A percentile compares a stretch with the other conserved stretches of the same genome.
These are phyloP conservation scores for Rhizophora mangle DNA, from an alignment of 345 rosid genomes.

Conservation along the genomic window DNA sequence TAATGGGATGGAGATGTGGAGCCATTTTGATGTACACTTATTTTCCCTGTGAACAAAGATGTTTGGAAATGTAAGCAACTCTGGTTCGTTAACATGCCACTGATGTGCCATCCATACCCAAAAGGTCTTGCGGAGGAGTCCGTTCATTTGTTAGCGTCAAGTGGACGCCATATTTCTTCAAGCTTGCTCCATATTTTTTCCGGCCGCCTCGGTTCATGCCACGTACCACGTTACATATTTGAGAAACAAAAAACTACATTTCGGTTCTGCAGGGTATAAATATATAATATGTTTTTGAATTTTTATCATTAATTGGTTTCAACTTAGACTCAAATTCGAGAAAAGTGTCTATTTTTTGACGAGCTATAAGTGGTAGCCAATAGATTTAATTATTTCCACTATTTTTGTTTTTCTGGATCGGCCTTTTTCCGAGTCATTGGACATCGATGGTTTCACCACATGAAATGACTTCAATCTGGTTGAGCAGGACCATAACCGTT, in stretches of 20 bases:
- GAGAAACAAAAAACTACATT: too few relatives aligned
- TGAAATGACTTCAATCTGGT: too few relatives aligned
- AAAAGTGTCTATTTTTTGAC: too few relatives aligned
- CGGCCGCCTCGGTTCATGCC: not conserved
- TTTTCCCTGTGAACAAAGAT: not conserved
- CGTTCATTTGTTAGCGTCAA: not conserved
- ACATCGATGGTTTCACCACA: too few relatives aligned
- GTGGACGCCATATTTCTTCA: not conserved
- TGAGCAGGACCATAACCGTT: too few relatives aligned
- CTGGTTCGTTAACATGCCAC: slow-evolving; percentile 4
- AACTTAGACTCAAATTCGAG: too few relatives aligned
- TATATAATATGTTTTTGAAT: not conserved
- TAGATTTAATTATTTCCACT: too few relatives aligned
- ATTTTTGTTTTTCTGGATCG: too few relatives aligned
- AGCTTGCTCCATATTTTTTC: not conserved
- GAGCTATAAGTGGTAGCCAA: too few relatives aligned
- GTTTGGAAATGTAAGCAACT: not conserved
- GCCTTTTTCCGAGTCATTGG: too few relatives aligned
- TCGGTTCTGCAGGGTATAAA: not conserved
- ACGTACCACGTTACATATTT: slow-evolving; percentile 2
- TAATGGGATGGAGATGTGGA: not conserved
- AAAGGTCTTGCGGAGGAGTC: not conserved
- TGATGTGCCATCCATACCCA: slow-evolving; percentile 16
- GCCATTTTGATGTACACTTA: not conserved
- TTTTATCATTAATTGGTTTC: too few relatives aligned